Evolutionary conservation across 257 asterid genomes (phyloP), one percentile per base, ranked within the genome.

Genomic region (Solanum gracilifrons): DNA sequence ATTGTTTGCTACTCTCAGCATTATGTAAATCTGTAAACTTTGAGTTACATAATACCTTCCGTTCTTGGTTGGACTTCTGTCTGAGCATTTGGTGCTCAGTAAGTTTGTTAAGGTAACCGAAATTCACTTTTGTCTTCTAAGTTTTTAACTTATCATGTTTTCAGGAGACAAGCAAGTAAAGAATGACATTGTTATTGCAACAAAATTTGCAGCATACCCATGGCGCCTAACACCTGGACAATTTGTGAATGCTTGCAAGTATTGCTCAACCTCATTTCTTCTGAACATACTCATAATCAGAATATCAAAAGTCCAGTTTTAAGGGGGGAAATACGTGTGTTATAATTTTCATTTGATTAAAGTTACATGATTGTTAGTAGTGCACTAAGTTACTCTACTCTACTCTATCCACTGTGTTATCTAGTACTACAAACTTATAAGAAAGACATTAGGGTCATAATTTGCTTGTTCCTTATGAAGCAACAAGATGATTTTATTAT

Each of bases 191-290:
- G 93, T 95, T 83, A 93, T 97, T 73, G 99, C 99, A 13, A 95
- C 98, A 12, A 95, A 97, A 89, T 95, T 97, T 82, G 99, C 99
- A 82, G 99, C 99, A 15, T 97, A 95, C 88, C 99, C 99, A 0
- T 97, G 99, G 99, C 98, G 99, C 74, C 77, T 95, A 80, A 97
- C 98, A 32, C 97, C 98, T 48, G 92, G 93, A 82, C 98, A 95
- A 84, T 95, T 97, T 80, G 98, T 97, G 51, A 90, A 92, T 88
- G 99, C 99, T 90, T 95, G 98, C 98, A 92, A 93, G 99, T 95
- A 90, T 25, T 91, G 60, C 15, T 48, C 89, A 13, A 37, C 68
- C 90, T 87, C 85, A 87, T 89, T 85, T 80, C 83, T 31, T 32
- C 73, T 86, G 35, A 29, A 29, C 69, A 18, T 46, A 80, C 29